A percentile compares a stretch with the other conserved stretches of the same genome.
Evolutionary conservation across 2,329 filamentous ascomycete species (phyloP).

Genomic region (Colletotrichum sp.): DNA sequence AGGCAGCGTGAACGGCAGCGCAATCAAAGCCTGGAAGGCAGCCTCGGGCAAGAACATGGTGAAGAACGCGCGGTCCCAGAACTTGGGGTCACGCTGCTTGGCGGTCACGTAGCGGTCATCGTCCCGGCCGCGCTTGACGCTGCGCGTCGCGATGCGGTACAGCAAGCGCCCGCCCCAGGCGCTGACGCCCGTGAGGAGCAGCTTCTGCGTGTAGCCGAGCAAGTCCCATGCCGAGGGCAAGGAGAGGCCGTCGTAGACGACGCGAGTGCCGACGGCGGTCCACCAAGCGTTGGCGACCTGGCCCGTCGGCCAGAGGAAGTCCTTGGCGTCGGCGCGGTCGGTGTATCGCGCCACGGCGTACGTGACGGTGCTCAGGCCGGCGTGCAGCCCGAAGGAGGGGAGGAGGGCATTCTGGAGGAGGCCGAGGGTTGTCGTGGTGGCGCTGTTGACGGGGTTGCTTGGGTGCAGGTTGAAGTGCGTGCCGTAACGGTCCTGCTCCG

Average conservation of each 20-base stretch:
- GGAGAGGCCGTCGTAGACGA: constrained; percentile 49
- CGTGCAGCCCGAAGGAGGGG: constrained; percentile 59
- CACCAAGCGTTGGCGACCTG: constrained; percentile 66
- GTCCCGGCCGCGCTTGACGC: constrained; percentile 55
- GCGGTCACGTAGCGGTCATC: constrained; percentile 58
- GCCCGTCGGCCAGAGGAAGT: constrained; percentile 62
- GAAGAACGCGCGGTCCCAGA: constrained; percentile 63
- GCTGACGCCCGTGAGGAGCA: constrained; percentile 61
- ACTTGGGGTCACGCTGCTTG: constrained; percentile 51
- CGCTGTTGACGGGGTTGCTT: constrained; percentile 15
- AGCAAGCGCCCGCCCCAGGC: constrained; percentile 63
- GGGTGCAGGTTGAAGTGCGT: constrained; percentile 25
- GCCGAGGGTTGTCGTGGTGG: constrained; percentile 40
- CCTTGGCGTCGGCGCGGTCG: constrained; percentile 63
- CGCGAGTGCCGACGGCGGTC: constrained; percentile 59
- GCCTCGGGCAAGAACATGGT: constrained; percentile 63
- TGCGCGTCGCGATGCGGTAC: constrained; percentile 56
- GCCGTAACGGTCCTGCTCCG: constrained; percentile 25
- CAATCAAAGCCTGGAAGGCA: constrained; percentile 60
- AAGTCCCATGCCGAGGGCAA: constrained; percentile 49
- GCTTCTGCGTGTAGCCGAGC: constrained; percentile 58
- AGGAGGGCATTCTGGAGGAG: constrained; percentile 58
- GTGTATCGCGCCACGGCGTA: constrained; percentile 58
- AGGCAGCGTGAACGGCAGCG: constrained; percentile 60
- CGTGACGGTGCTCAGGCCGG: constrained; percentile 54